Base-by-base conservation (phyloP, 2,329 filamentous ascomycete genomes). In the Colletotrichum shisoi region DNA sequence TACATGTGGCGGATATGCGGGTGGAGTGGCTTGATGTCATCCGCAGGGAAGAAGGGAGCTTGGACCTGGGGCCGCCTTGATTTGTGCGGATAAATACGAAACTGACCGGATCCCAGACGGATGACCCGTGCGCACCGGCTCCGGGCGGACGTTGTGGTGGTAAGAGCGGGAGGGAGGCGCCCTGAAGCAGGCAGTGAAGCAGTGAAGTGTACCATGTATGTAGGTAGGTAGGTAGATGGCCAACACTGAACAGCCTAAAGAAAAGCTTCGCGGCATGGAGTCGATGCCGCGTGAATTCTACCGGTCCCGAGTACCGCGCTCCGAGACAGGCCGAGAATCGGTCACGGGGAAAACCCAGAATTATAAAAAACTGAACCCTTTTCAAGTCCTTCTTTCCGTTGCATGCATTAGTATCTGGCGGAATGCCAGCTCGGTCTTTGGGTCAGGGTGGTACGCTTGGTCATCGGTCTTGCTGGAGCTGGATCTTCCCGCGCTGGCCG, bases 61-160 rank as follows among this genome's bases (percentile, higher is more conserved):
- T 68, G 65, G 65, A 56, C 65, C 65, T 46, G 48, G 46, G 65
- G 56, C 65, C 34, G 65, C 65, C 65, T 68, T 68, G 65, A 68
- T 68, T 68, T 68, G 65, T 24, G 65, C 65, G 61, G 65, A 65
- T 68, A 68, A 56, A 65, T 68, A 56, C 65, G 65, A 68, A 65
- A 68, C 65, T 65, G 48, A 21, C 34, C 52, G 49, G 37, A 65
- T 65, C 60, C 60, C 53, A 58, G 42, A 5, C 42, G 37, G 13
- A 2, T 68, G 65, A 37, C 37, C 65, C 56, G 54, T 65, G 65
- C 62, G 2, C 54, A 40, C 27, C 61, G 61, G 65, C 54, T 48
- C 49, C 53, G 61, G 49, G 54, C 19, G 37, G 45, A 40, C 31
- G 9, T 24, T 42, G 53, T 34, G 49, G 9, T 34, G 34, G 21